These are phyloP conservation scores for Zopfochytrium polystomum DNA, from an alignment of 371 early-diverging fungal species.

Conservation along the genomic window DNA sequence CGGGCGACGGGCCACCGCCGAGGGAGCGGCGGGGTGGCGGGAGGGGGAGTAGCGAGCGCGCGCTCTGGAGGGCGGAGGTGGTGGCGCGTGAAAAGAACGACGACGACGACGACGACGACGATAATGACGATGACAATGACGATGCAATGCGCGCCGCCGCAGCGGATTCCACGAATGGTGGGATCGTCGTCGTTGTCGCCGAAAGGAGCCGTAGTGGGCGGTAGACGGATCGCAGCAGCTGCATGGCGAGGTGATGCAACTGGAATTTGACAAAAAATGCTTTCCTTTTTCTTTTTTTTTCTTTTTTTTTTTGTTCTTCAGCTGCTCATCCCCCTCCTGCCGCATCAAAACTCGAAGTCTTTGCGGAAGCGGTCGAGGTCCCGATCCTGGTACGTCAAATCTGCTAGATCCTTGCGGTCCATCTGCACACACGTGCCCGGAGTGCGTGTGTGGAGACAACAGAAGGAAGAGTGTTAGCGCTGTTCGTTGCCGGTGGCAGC, in stretches of 20 bases:
- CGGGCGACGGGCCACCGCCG: neutral
- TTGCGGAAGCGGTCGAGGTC: constrained; percentile 73
- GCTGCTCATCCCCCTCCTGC: neutral
- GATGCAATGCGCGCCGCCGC: neutral
- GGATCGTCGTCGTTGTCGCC: too few species aligned
- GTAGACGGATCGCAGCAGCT: too few species aligned
- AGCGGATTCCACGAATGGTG: neutral
- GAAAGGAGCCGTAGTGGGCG: too few species aligned
- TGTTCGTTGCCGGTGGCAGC: neutral
- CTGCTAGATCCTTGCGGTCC: constrained; percentile 74
- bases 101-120: neutral
- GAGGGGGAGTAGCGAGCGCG: neutral
- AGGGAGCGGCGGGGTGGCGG: neutral
- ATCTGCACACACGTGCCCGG: constrained; percentile 35
- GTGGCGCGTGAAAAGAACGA: neutral
- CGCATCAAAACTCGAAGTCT: constrained; percentile 72
- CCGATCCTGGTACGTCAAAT: constrained; percentile 60
- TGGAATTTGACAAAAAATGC: too few species aligned
- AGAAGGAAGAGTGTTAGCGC: neutral
- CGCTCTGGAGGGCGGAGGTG: neutral
- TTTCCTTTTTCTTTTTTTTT: too few species aligned
- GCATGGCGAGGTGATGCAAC: too few species aligned
- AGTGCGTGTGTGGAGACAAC: neutral
- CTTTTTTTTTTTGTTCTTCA: neutral
- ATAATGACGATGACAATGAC: neutral